Base-by-base conservation (phyloP, 225 moss, liverwort and hornwort species). In the Neckera pumila region DNA sequence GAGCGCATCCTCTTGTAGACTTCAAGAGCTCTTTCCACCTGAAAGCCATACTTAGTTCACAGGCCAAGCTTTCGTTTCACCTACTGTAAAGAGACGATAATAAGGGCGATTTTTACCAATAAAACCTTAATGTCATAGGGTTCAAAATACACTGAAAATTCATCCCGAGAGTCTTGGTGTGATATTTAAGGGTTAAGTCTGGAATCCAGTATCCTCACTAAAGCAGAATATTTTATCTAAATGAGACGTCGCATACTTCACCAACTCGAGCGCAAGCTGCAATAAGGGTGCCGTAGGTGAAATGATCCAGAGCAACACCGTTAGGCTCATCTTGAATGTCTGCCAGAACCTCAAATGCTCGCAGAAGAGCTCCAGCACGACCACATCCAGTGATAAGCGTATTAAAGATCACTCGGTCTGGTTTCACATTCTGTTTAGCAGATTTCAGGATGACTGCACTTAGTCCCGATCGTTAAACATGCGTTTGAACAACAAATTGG, bases 321-420 rank as follows among this genome's bases (percentile, higher is more conserved):
- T 88, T 87, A n/a, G 92, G 92, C 63, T 95, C 95, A 86, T 91
- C 93, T 85, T 74, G 93, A 95, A 97, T 95, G 77, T 95, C 93
- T 71, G 92, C 91, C 81, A 96, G 86, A 36, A 97, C 96, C 89
- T 95, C 95, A 90, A 97, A 97, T 86, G 96, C 97, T 83, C 97
- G 96, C 89, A 93, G 92, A 87, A 97, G 89, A 84, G 94, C 93
- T 93, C 97, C 96, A 90, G 94, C 93, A 67, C 96, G 97, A 53
- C 95, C 95, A 85, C 96, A 97, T 31, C 95, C 97, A 86, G 92
- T 90, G 87, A 97, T 94, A 73, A 97, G 93, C 42, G 96, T 93
- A 71, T 97, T 97, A 92, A 97, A 97, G 80, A 97, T 96, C 49
- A 95, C 95, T 80, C 88, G 93, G 85, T 97, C 97, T 65, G 97